Evolutionary conservation across 371 early-diverging fungal genomes (phyloP).

Genomic region (Lichtheimia ramosa): DNA sequence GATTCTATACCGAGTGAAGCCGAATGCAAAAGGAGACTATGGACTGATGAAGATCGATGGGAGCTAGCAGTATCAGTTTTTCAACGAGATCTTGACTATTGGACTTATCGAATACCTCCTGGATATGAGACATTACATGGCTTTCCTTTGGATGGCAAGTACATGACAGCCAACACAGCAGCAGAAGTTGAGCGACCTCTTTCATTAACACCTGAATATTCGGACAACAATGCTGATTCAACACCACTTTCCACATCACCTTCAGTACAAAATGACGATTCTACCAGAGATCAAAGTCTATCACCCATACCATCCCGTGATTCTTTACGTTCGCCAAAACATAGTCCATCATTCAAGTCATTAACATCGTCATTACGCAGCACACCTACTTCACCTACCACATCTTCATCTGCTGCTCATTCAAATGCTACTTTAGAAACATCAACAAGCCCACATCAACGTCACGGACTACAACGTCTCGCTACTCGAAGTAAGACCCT

Average conservation of each 20-base stretch:
- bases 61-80: conserved; percentile 23
- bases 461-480: not conserved
- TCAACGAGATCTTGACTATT: conserved; percentile 25
- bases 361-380: not conserved
- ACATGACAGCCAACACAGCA: conserved; percentile 1
- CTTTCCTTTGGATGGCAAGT: conserved; percentile 3
- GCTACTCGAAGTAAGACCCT: not conserved
- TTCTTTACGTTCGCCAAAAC: not conserved
- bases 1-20: conserved; percentile 29
- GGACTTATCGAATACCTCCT: conserved; percentile 33
- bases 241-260: not conserved
- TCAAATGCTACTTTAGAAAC: no score
- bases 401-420: no score
- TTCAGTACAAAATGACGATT: not conserved
- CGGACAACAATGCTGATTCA: not conserved
- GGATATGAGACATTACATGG: conserved; percentile 14
- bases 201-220: no score
- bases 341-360: not conserved
- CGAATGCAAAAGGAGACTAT: conserved; percentile 7
- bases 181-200: no score
- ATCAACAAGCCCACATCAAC: no score
- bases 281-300: not conserved
- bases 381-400: not conserved
- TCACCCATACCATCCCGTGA: not conserved
- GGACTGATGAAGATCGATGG: conserved; percentile 24